Evolutionary conservation across 164 flowering plant genomes (phyloP), one percentile per base, ranked within the genome.

Genomic region (Stephania japonica): DNA sequence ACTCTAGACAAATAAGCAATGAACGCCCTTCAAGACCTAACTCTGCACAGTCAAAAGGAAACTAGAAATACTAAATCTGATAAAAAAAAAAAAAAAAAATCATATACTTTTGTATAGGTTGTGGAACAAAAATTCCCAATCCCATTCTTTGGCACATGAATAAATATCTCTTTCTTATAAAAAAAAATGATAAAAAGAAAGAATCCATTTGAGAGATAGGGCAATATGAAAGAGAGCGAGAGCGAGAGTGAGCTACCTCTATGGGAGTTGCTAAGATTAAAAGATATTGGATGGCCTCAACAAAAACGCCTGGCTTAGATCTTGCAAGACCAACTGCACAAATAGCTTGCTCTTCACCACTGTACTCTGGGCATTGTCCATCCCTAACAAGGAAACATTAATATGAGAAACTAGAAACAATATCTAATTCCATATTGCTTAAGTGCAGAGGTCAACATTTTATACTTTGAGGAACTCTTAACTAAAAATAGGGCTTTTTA

Each of bases 251-350:
- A n/a, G n/a, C 47, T 79, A 93, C 99, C 97, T 96, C 97, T 63
- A 83, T 85, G 63, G 99, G 97, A 81, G 98, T 96, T 50, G 99
- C 97, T 79, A 96, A 78, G 70, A 93, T 84, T 68, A 96, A 70
- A 71, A 96, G 88, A 86, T 91, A 86, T 70, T 93, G 93, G 25
- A 96, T 93, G 68, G 99, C 99, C 78, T 93, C 99, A 72, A 93
- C 80, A 80, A 96, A 96, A 72, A 96, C 79, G 41, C 95, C 97
- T 78, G 91, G 88, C 80, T 82, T 93, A 73, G 91, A 79, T 84
- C 87, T 93, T 24, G 87, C 92, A 73, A 96, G 90, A 49, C 99
- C 97, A 77, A 96, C 95, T 43, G 98, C 94, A 89, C 97, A 91
- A 56, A 96, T 93, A 71, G 95, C 97, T 83, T 93, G 97, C 77